phyloP scores from a whole-genome alignment of 139 green algal species.

The Chlamydomonas urium region DNA sequence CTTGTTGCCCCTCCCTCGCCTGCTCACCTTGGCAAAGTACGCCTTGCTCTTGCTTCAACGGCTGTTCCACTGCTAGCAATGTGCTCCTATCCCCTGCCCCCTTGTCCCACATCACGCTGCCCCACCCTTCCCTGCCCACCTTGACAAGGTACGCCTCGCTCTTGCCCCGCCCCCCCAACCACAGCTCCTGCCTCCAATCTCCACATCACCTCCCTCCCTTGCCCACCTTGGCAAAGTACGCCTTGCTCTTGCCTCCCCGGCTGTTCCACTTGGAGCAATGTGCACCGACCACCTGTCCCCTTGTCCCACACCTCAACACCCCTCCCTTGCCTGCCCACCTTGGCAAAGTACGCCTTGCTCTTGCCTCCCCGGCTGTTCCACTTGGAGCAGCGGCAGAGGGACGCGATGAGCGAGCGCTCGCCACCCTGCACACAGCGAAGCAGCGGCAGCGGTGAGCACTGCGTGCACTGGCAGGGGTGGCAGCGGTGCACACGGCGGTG shows the following conservation, averaged over 20 bases:
- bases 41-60: slow-evolving; percentile 83
- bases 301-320: no score
- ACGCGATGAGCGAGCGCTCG: slow-evolving; percentile 71
- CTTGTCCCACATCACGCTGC: no score
- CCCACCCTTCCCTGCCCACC: no score
- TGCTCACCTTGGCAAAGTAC: slow-evolving; percentile 97
- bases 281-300: no score
- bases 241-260: slow-evolving; percentile 81
- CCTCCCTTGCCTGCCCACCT: no score
- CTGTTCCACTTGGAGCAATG: slow-evolving; percentile 40
- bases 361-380: slow-evolving; percentile 78
- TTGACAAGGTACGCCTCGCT: slow-evolving; percentile 92
- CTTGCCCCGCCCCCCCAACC: slow-evolving; percentile 77
- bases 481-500: slow-evolving; percentile 63
- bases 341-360: slow-evolving; percentile 90
- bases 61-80: slow-evolving; percentile 38
- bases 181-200: no score
- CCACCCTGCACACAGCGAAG: slow-evolving; percentile 62
- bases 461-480: slow-evolving; percentile 43
- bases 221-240: slow-evolving; percentile 96
- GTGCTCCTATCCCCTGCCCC: no score
- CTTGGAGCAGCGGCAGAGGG: slow-evolving; percentile 66
- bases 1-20: no score
- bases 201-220: no score
- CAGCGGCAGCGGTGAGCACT: slow-evolving; percentile 41